A percentile compares a stretch with the other conserved stretches of the same genome.
Evolutionary conservation across 345 rosid species (phyloP).

Genomic region (Populus euphratica): DNA sequence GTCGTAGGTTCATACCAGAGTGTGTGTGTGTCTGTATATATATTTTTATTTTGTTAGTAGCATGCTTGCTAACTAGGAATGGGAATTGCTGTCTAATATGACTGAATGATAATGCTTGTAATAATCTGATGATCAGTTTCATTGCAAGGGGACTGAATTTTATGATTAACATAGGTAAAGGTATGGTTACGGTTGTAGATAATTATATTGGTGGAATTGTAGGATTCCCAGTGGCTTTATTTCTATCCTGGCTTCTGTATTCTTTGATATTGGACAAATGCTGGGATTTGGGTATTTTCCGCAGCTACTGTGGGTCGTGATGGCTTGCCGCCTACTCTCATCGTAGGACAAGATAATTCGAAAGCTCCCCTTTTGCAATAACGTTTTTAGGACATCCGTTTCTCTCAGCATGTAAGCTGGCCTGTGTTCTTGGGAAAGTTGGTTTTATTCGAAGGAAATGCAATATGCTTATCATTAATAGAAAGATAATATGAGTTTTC

Average conservation of each 20-base stretch:
- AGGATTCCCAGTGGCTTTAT: no score
- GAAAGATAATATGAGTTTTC: neutral
- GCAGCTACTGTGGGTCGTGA: neutral
- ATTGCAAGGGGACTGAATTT: neutral
- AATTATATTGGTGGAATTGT: neutral
- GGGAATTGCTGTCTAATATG: neutral
- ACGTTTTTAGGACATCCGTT: neutral
- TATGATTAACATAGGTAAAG: neutral
- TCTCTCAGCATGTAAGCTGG: neutral
- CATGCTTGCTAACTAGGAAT: no score
- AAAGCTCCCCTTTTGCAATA: neutral
- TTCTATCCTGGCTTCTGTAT: no score
- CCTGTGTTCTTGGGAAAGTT: no score
- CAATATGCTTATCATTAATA: neutral
- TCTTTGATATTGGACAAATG: neutral
- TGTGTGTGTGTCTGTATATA: no score
- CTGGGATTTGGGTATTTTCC: neutral
- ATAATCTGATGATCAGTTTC: neutral
- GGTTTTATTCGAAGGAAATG: neutral
- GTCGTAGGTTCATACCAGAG: neutral
- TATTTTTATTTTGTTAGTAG: no score
- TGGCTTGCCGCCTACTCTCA: neutral
- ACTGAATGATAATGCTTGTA: neutral
- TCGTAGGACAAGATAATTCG: neutral
- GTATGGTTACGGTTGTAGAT: neutral